phyloP scores from a whole-genome alignment of 306 rosid species.

The Pyrus betulifolia region DNA sequence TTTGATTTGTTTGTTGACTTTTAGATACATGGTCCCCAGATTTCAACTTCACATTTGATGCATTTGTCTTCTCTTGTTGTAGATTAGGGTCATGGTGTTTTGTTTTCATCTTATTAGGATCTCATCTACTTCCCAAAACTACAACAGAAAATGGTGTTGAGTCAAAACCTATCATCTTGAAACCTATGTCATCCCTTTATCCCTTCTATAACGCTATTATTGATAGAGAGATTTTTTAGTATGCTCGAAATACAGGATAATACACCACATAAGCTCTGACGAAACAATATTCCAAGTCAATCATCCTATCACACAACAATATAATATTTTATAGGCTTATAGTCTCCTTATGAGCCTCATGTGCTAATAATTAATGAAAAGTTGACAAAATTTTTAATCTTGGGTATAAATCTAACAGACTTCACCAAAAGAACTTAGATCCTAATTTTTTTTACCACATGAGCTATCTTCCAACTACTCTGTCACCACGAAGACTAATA shows the following conservation, averaged over 20 bases:
- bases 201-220: neutral
- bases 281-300: neutral
- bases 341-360: too few species aligned
- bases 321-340: too few species aligned
- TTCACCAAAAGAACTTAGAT: too few species aligned
- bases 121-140: neutral
- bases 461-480: fast-evolving
- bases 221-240: neutral
- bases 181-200: neutral
- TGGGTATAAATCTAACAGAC: too few species aligned
- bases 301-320: neutral
- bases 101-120: neutral
- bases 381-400: too few species aligned
- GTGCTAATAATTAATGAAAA: too few species aligned
- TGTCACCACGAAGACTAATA: fast-evolving
- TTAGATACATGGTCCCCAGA: neutral
- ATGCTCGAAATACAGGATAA: too few species aligned
- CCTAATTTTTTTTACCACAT: too few species aligned
- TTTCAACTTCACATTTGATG: too few species aligned
- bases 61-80: too few species aligned
- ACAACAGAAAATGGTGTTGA: neutral
- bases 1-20: neutral
- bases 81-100: neutral
- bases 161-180: neutral
- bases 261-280: neutral